Evolutionary conservation across 352 stramenopile genomes (phyloP).

Genomic region (Pythium dissotocum): DNA sequence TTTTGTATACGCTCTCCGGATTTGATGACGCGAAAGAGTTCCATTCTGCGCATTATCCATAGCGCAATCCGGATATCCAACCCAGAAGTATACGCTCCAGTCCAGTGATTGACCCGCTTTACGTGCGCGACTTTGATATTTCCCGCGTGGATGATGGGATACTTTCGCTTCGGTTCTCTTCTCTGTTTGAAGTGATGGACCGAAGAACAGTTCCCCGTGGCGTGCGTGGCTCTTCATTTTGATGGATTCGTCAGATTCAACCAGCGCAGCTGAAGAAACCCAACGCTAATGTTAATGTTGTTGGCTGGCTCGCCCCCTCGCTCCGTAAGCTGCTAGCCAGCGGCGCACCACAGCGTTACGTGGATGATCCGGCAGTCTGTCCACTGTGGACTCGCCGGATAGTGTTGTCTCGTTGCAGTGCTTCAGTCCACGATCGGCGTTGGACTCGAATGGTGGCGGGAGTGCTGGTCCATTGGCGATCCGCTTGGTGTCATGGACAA

Average conservation of each 20-base stretch:
- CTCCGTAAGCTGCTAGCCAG: conserved; percentile 1
- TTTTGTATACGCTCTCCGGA: neutral
- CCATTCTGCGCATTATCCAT: neutral
- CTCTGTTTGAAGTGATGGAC: neutral
- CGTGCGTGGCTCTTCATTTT: neutral
- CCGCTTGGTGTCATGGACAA: neutral
- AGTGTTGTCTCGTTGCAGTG: neutral
- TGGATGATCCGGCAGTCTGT: neutral
- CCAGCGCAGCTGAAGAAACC: neutral
- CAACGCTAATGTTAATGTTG: neutral
- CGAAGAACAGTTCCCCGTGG: neutral
- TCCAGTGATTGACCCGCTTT: neutral
- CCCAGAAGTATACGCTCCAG: neutral
- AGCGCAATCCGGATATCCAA: neutral
- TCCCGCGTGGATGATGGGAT: neutral
- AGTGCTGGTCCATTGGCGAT: neutral
- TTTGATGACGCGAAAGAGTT: neutral
- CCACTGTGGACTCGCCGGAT: neutral
- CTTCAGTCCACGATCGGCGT: neutral
- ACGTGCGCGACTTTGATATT: neutral
- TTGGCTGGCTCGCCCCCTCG: neutral
- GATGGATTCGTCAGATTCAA: neutral
- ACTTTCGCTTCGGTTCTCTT: neutral
- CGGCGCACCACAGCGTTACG: neutral
- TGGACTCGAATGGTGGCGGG: neutral